phyloP scores from a whole-genome alignment of 352 stramenopile genomes.

The Phytopythium kandeliae region DNA sequence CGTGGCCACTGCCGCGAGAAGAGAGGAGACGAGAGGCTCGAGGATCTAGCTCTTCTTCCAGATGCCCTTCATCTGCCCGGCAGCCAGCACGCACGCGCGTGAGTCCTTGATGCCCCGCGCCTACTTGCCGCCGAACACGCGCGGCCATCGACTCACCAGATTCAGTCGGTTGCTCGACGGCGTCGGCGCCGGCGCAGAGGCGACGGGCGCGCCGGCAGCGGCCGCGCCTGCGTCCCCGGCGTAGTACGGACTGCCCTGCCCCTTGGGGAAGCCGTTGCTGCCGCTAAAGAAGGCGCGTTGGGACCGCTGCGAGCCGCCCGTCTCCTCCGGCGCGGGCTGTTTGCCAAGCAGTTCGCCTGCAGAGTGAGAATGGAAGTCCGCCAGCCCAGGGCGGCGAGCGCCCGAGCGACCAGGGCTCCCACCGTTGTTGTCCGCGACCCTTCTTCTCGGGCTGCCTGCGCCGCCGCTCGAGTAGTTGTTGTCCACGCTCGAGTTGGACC shows the following conservation, averaged over 20 bases:
- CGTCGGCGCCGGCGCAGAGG: constrained; percentile 25
- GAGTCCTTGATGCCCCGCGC: too few relatives aligned
- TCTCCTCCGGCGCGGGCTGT: constrained; percentile 20
- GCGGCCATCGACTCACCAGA: constrained; percentile 24
- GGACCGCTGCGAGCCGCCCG: constrained; percentile 18
- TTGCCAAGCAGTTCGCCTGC: constrained; percentile 31
- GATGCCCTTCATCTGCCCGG: constrained; percentile 67
- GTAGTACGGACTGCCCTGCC: constrained; percentile 35
- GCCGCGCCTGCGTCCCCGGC: constrained; percentile 11
- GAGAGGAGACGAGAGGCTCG: background rate
- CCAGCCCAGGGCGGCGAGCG: constrained; percentile 15
- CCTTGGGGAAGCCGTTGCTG: constrained; percentile 26
- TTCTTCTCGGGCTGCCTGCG: constrained; percentile 19
- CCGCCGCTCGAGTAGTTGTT: constrained; percentile 61
- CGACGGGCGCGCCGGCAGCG: constrained; percentile 16
- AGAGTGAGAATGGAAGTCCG: constrained; percentile 40
- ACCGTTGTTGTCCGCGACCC: constrained; percentile 29
- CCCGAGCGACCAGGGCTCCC: constrained; percentile 34
- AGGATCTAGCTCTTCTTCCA: constrained; percentile 75
- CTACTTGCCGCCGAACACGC: too few relatives aligned
- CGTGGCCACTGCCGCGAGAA: constrained; percentile 2
- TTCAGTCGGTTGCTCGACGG: constrained; percentile 24
- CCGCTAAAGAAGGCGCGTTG: constrained; percentile 15
- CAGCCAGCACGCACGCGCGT: background rate
- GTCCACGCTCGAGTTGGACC: constrained; percentile 71